Evolutionary conservation across 2,329 filamentous ascomycete genomes (phyloP).

Genomic region (Fusarium anguioides): DNA sequence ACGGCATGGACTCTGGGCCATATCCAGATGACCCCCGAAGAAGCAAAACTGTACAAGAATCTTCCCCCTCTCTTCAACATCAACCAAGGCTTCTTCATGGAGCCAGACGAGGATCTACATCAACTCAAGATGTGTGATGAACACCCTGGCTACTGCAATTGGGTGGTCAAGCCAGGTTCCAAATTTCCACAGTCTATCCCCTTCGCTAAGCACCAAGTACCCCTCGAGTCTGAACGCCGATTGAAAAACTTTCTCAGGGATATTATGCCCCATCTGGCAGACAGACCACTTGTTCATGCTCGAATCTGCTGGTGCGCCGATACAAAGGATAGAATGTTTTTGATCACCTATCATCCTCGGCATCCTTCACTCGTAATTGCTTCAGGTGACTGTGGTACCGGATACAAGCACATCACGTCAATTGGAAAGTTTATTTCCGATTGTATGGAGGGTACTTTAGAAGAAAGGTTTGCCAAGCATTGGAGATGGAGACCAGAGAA

Average conservation of each 20-base stretch:
- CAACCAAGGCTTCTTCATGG: conserved; percentile 36
- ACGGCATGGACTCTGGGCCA: conserved; percentile 27
- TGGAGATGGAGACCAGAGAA: conserved; percentile 33
- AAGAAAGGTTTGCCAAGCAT: conserved; percentile 17
- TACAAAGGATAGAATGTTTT: conserved; percentile 20
- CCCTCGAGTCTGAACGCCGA: conserved; percentile 15
- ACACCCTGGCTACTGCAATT: conserved; percentile 33
- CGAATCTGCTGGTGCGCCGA: conserved; percentile 37
- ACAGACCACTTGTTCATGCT: conserved; percentile 25
- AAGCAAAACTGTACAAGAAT: conserved; percentile 13
- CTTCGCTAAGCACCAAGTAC: conserved; percentile 30
- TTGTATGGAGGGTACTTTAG: conserved; percentile 14
- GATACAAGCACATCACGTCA: conserved; percentile 31
- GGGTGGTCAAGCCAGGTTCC: background rate
- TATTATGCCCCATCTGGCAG: conserved; percentile 23
- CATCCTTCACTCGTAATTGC: conserved; percentile 25
- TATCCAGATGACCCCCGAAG: conserved; percentile 29
- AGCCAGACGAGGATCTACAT: conserved; percentile 27
- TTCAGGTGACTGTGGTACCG: conserved; percentile 24
- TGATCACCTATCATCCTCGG: conserved; percentile 32
- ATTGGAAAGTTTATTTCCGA: conserved; percentile 24
- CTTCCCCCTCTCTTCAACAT: conserved; percentile 33
- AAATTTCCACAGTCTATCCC: conserved; percentile 11
- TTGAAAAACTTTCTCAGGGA: conserved; percentile 15
- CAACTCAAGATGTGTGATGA: conserved; percentile 36